Evolutionary conservation across 306 rosid genomes (phyloP), one percentile per base, ranked within the genome.

Genomic region (Cucurbita argyrosperma): DNA sequence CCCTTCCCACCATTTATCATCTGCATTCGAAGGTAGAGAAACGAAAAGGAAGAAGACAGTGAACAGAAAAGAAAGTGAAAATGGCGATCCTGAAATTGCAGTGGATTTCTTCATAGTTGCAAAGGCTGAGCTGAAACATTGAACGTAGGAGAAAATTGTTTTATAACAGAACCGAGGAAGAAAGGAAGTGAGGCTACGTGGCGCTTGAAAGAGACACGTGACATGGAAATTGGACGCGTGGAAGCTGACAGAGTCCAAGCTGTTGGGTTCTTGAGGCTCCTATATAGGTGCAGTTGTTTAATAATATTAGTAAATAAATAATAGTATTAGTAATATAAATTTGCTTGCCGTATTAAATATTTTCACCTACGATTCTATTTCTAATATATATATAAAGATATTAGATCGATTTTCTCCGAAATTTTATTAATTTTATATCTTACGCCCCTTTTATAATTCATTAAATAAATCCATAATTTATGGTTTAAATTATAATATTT

Each of bases 171-270:
- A 14, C 49, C 7, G 49, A n/a, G 16, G 58, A 15, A 67, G 30
- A 30, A 76, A 35, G 77, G 40, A 1, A 19, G 26, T 50, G 55
- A 35, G 74, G 79, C 19, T 82, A 83, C 83, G 80, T 89, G 93
- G 84, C 75, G 43, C 76, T 84, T 75, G 15, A 39, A 56, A 4
- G 45, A 39, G 87, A 84, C 96, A 88, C 91, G 87, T 88, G 84
- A 76, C 68, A 64, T 37, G 14, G 6, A 35, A 13, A 54, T 19
- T 26, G 51, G 56, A 75, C 87, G 80, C 76, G 83, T 87, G 92
- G 88, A 85, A 9, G 62, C 49, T 76, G 80, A 45, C 54, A 51
- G 57, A 74, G 77, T 74, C 19, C 61, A n/a, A 67, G 69, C 70
- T n/a, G 70, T 63, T 39, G 26, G 70, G 26, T 37, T 15, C 23